Evolutionary conservation across 2,329 filamentous ascomycete genomes (phyloP).

Genomic region (Aphanocladium album): DNA sequence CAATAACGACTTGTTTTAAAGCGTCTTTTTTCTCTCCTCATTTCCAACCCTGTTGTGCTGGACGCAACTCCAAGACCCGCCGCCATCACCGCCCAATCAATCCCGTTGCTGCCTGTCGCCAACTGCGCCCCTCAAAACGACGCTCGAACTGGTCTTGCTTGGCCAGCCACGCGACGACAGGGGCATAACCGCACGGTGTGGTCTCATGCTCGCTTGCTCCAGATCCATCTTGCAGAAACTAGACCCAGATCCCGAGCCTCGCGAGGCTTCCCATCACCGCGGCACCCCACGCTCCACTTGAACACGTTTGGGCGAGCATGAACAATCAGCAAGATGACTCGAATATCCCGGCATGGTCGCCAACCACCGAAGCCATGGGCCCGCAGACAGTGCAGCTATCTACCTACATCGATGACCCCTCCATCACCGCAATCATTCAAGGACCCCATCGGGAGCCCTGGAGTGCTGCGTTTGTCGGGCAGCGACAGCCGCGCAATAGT

Average conservation of each 20-base stretch:
- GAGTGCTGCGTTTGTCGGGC: background rate
- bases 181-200: background rate
- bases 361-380: background rate
- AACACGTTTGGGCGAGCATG: background rate
- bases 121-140: background rate
- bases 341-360: background rate
- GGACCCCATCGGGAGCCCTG: background rate
- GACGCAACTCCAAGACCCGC: slow-evolving; percentile 9
- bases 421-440: background rate
- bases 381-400: background rate
- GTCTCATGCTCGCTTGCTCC: background rate
- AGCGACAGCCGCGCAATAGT: background rate
- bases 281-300: background rate
- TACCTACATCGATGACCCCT: background rate
- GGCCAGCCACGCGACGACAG: background rate
- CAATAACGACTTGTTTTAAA: background rate
- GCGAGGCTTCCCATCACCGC: background rate
- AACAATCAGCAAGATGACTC: background rate
- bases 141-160: background rate
- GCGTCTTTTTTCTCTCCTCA: background rate
- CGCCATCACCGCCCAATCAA: slow-evolving; percentile 8
- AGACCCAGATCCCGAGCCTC: background rate
- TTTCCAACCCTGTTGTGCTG: background rate
- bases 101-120: slow-evolving; percentile 6
- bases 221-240: background rate